A percentile compares a stretch with the other conserved stretches of the same genome.
These are phyloP conservation scores for Russula compacta DNA, from an alignment of 768 basidiomycete genomes.

Conservation along the genomic window DNA sequence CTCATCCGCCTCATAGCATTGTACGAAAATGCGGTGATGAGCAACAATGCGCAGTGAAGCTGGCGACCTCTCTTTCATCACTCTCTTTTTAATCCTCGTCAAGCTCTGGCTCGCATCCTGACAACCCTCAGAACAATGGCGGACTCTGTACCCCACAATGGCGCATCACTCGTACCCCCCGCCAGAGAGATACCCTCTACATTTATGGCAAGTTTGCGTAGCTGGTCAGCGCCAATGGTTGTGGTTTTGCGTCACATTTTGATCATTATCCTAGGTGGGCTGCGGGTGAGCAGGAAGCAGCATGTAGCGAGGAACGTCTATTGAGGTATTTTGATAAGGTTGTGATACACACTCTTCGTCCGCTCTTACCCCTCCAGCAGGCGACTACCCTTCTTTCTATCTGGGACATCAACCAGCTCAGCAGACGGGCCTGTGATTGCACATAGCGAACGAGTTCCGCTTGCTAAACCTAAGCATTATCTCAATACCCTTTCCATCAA, in stretches of 20 bases:
- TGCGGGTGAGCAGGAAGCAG: conserved; percentile 62
- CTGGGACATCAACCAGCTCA: conserved; percentile 26
- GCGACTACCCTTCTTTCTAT: conserved; percentile 45
- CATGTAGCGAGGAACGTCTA: conserved; percentile 67
- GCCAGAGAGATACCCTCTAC: conserved; percentile 63
- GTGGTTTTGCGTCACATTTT: background rate
- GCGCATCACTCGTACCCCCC: conserved; percentile 33
- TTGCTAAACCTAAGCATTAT: conserved; percentile 53
- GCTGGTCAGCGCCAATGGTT: conserved; percentile 45
- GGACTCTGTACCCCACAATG: background rate
- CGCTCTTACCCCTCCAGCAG: background rate
- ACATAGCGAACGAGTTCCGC: conserved; percentile 47
- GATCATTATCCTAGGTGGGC: conserved; percentile 46
- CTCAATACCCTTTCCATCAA: conserved; percentile 70
- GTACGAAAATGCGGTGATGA: no score
- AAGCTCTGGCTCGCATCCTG: conserved; percentile 7
- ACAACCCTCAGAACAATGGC: conserved; percentile 5
- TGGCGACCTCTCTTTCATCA: background rate
- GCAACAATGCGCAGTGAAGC: background rate
- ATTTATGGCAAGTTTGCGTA: conserved; percentile 56
- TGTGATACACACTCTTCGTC: background rate
- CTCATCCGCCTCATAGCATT: background rate
- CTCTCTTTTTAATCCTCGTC: background rate
- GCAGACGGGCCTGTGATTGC: conserved; percentile 42
- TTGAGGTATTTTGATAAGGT: conserved; percentile 36